Percentiles rank a stretch among this genome's conserved stretches.
These are phyloP conservation scores for Colletotrichum magnum DNA, from an alignment of 2,329 filamentous ascomycete genomes.

Conservation along the genomic window DNA sequence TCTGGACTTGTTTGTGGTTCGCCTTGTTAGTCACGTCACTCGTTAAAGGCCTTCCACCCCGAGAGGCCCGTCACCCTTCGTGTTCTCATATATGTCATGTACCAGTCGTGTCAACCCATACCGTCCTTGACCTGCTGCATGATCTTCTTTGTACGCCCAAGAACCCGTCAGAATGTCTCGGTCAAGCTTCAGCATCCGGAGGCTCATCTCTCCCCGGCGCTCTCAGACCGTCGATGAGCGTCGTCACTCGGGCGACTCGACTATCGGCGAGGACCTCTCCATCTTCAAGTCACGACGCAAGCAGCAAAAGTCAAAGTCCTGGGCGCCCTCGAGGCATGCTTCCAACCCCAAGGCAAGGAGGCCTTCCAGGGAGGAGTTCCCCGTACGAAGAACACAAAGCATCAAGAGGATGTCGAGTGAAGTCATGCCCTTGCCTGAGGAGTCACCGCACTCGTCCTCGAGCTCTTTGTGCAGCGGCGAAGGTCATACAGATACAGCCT, in stretches of 20 bases:
- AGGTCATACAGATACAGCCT: constrained; percentile 48
- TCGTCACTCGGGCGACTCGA: constrained; percentile 27
- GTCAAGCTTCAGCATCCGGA: constrained; percentile 59
- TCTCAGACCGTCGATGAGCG: constrained; percentile 36
- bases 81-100: constrained; percentile 45
- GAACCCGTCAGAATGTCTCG: constrained; percentile 56
- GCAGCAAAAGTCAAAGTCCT: constrained; percentile 29
- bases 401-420: constrained; percentile 56
- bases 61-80: constrained; percentile 22
- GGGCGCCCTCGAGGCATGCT: constrained; percentile 13
- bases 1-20: constrained; percentile 12
- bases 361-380: constrained; percentile 45
- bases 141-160: constrained; percentile 24
- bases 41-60: neutral
- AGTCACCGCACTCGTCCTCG: constrained; percentile 56
- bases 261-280: constrained; percentile 37
- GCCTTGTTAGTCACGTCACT: constrained; percentile 19
- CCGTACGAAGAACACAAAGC: constrained; percentile 55
- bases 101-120: constrained; percentile 30
- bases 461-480: constrained; percentile 63
- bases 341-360: constrained; percentile 11
- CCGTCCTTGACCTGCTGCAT: constrained; percentile 42
- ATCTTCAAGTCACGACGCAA: constrained; percentile 37
- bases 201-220: constrained; percentile 55
- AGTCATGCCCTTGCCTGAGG: constrained; percentile 55